Base-by-base conservation (phyloP, 805 yeast genomes). In the Grigorovia humatica region DNA sequence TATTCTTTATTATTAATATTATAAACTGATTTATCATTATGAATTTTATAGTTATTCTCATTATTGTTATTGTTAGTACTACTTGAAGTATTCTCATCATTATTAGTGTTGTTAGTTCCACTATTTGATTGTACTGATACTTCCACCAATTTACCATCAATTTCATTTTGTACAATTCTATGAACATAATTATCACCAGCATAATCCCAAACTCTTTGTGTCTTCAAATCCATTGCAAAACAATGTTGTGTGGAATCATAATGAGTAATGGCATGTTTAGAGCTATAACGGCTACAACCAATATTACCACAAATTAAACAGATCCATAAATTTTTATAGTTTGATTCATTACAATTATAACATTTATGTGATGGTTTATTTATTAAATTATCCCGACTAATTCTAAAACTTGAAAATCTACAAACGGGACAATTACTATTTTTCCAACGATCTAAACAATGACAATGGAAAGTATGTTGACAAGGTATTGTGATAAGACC, bases 141-240 rank as follows among this genome's bases (percentile, higher is more conserved):
- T 64, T 89, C 97, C 2, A 89, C 96, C 35, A 90, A 68, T 59
- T 90, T 90, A 0, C 97, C 97, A 64, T 89, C 96, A 0, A 83
- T 75, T 64, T 86, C 90, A 66, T 87, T 88, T 54, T 89, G 88
- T 4, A 89, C 77, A 44, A 89, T 69, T 48, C 97, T 68, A 66
- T 89, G 97, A 9, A 89, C 96, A 65, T 89, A 89, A 56, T 81
- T 82, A 63, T 89, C 97, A 2, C 90, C 90, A 0, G 90, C 89
- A 64, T 89, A 89, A 65, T 89, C 96, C 97, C 97, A 89, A 1
- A 89, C 96, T 43, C 97, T 73, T 54, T 89, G 93, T 0, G 95
- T 79, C 11, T 74, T 68, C 46, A 87, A 72, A 61, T 89, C 96
- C 96, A 89, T 88, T 0, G 96, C 85, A 70, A 87, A 89, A 59